A percentile compares a stretch with the other conserved stretches of the same genome.
Evolutionary conservation across 169 alveolate species (phyloP).

Genomic region (Eimeria necatrix): DNA sequence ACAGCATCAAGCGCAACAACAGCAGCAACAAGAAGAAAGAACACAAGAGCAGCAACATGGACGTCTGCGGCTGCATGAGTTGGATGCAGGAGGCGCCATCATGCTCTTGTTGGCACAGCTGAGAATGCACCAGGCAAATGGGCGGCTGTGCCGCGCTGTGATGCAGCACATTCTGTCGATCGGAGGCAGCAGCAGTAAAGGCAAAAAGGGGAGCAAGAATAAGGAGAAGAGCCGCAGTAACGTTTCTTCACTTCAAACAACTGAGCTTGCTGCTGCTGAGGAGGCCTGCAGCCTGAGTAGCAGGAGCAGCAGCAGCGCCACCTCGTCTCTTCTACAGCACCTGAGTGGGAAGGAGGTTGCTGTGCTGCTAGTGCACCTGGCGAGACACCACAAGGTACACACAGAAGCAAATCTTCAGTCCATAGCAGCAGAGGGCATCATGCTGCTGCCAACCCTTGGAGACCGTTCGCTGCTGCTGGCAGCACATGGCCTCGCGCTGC

Average conservation of each 20-base stretch:
- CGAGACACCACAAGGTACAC: constrained; percentile 19
- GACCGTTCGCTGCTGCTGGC: constrained; percentile 38
- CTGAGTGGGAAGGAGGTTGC: constrained; percentile 36
- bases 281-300: background rate
- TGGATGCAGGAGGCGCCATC: constrained; percentile 1
- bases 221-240: background rate
- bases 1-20: background rate
- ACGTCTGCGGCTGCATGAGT: constrained; percentile 57
- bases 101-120: constrained; percentile 55
- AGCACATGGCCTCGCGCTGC: constrained; percentile 33
- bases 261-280: background rate
- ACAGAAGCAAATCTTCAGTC: background rate
- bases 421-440: background rate
- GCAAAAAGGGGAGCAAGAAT: background rate
- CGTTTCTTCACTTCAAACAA: background rate
- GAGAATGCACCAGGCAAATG: background rate
- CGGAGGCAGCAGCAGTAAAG: constrained; percentile 15
- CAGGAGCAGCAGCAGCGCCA: constrained; percentile 6
- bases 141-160: constrained; percentile 15
- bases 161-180: background rate
- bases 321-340: background rate
- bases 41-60: constrained; percentile 4
- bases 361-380: constrained; percentile 34
- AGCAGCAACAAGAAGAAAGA: background rate
- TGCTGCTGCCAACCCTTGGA: constrained; percentile 30